Base-by-base conservation (phyloP, 1,284 basidiomycete genomes). In the Malassezia restricta region DNA sequence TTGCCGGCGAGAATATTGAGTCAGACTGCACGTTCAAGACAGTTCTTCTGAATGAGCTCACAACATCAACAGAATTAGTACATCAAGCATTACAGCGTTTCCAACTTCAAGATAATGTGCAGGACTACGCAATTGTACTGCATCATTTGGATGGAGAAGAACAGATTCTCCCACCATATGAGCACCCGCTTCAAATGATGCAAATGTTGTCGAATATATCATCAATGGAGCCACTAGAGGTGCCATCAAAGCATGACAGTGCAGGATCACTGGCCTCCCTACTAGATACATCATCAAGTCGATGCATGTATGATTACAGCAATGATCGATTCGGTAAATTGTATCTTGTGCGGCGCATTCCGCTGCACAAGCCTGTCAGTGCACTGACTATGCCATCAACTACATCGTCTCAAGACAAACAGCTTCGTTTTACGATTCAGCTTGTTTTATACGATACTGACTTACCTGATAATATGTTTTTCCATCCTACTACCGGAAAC, bases 1-100 rank as follows among this genome's bases (percentile, higher is more conserved):
- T 98, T 71, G 90, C 90, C 0, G 92, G 91, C 8, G 82, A 85
- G 57, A 67, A 75, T 17, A 68, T 77, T 55, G 83, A 90, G 68
- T 87, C 87, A 1, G 90, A 95, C 62, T 87, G 89, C 3, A 94
- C 90, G 0, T 98, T 96, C 80, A 96, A 96, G 77, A 96, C 92
- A 1, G 92, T 94, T 0, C 76, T 96, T 17, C 80, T 96, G 57
- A 95, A 91, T 67, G 78, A 85, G 7, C 83, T 82, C 5, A 95
- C 90, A 0, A 85, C 83, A 0, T 81, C 87, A 0, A 75, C 78
- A 0, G 91, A 95, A 52, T 81, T 98, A 27, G 80, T 95, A 43
- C 80, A 81, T 43, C 91, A 98, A 76, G 86, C 91, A 4, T 83
- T 91, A 58, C 91, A 96, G 74, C 82, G 92, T 4, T 96, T 98